Percentiles rank a stretch among this genome's conserved stretches.
Evolutionary conservation across 176 grass and related monocot genomes (phyloP).

Genomic region (Poa pratensis): DNA sequence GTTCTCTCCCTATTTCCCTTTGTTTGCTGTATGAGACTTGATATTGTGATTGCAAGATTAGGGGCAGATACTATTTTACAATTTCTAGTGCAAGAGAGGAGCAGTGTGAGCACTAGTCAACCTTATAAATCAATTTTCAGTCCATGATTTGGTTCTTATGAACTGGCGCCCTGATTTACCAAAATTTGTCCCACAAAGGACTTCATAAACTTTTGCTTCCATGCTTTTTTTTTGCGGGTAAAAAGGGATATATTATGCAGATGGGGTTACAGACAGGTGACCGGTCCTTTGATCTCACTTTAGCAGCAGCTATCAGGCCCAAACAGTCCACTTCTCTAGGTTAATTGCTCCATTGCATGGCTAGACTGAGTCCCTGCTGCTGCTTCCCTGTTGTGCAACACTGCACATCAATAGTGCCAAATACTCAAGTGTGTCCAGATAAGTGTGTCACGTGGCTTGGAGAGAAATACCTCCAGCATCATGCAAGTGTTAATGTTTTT

Average conservation of each 20-base stretch:
- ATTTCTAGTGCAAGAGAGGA: conserved; percentile 19
- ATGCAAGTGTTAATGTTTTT: neutral
- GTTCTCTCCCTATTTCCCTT: conserved; percentile 39
- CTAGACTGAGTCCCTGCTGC: no score
- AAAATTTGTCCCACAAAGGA: neutral
- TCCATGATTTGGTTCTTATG: neutral
- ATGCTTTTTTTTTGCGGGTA: no score
- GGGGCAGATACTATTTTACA: neutral
- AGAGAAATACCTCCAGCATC: neutral
- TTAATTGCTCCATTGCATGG: no score
- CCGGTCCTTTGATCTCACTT: no score
- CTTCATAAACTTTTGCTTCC: neutral
- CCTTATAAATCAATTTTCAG: neutral
- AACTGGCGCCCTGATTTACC: neutral
- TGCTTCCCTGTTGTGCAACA: neutral
- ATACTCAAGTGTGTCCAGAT: conserved; percentile 10
- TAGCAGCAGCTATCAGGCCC: no score
- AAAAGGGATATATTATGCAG: no score
- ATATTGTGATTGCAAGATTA: neutral
- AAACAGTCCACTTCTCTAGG: no score
- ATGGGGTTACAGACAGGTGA: no score
- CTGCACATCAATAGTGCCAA: conserved; percentile 1
- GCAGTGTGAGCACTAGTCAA: neutral
- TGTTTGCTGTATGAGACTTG: neutral
- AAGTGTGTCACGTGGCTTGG: conserved; percentile 2